Evolutionary conservation across 495 filamentous ascomycete species (phyloP), one percentile per base, ranked within the genome.

Genomic region (Penicillium antarcticum): DNA sequence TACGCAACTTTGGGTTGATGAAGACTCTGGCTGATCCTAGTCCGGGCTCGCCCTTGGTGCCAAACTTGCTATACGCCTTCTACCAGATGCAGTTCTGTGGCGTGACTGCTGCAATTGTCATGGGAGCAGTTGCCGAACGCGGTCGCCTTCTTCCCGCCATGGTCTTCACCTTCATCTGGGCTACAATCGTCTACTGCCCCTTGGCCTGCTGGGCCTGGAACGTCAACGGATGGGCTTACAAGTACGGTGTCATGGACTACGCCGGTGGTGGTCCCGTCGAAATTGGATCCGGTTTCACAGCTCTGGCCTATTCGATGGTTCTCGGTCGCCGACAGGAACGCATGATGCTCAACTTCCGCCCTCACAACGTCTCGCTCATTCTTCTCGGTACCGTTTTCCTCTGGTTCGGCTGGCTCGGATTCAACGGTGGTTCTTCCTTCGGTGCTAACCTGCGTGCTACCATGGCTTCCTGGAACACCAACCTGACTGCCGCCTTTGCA

Each of bases 361-460:
- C 94, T 2, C 94, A 98, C 82, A 98, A 97, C 74, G 92, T 97
- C 58, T 97, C 94, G 7, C 79, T 97, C 58, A 97, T 98, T 68
- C 88, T 92, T 8, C 86, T 98, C 58, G 94, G 94, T 41, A 97
- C 94, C 8, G 81, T 95, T 48, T 82, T 98, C 65, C 87, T 98
- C 41, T 97, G 92, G 92, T 96, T 97, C 66, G 94, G 94, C 61
- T 97, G 95, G 94, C 77, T 98, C 53, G 95, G 91, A 35, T 98
- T 98, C 82, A 97, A 98, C 78, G 94, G 94, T 59, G 94, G 94
- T 40, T 97, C 92, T 7, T 72, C 94, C n/a, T 96, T 97, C 60
- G 94, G 95, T 61, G 88, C 95, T 49, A 98, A 97, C 75, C 78
- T 98, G 40, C 88, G 95, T 52, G 95, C 95, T 18, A 82, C 86